Conservation (phyloP, 2,329 filamentous ascomycete genomes). For the Penicillium hesseltinei region DNA sequence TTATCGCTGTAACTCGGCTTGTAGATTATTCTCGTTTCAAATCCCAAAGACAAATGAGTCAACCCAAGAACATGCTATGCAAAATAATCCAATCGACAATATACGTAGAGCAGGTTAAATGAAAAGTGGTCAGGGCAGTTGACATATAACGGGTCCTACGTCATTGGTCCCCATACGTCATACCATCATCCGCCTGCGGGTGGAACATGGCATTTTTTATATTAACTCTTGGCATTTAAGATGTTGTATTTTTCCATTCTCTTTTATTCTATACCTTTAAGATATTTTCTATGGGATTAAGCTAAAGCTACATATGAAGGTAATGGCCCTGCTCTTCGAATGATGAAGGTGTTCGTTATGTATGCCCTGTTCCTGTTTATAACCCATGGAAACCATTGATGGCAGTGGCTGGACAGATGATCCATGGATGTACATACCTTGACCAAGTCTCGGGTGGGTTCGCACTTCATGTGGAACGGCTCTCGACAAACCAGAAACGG, state of each 20-base stretch:
- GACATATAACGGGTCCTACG: slow-evolving; percentile 9
- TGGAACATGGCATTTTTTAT: slow-evolving; percentile 10
- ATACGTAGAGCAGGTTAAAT: neutral
- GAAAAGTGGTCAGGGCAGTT: neutral
- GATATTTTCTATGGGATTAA: neutral
- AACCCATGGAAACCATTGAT: neutral
- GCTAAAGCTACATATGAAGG: too few species aligned
- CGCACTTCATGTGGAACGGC: neutral
- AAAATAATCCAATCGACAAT: neutral
- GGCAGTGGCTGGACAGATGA: too few species aligned
- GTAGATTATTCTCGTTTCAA: neutral
- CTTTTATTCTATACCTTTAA: neutral
- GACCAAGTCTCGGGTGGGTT: neutral
- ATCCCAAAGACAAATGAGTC: neutral
- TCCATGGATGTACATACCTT: too few species aligned
- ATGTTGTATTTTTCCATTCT: neutral
- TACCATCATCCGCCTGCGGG: neutral
- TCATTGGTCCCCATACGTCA: slow-evolving; percentile 20
- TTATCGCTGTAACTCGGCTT: neutral
- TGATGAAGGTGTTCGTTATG: too few species aligned
- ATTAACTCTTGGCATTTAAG: slow-evolving; percentile 6
- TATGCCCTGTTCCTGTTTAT: neutral
- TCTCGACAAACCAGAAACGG: neutral
- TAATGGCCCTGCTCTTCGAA: too few species aligned
- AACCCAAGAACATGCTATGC: neutral